phyloP scores from a whole-genome alignment of 2,329 filamentous ascomycete genomes.

The Dothideomycetes sp. region DNA sequence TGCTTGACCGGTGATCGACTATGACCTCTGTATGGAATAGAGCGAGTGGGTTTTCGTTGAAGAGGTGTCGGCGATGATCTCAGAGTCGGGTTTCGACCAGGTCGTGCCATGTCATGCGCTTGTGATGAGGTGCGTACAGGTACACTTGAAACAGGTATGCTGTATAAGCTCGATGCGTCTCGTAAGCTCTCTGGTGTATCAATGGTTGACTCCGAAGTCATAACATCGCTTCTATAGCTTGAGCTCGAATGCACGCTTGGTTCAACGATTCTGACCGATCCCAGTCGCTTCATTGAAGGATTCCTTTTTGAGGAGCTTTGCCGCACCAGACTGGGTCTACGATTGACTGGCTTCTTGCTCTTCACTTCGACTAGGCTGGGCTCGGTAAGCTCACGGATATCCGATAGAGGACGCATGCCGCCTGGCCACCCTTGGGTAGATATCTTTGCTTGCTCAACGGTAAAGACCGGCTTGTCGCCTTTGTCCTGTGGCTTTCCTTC shows the following conservation, averaged over 20 bases:
- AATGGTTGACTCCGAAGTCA: conserved; percentile 23
- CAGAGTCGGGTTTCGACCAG: neutral
- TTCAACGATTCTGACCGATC: conserved; percentile 22
- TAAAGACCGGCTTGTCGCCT: conserved; percentile 10
- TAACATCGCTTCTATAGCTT: conserved; percentile 13
- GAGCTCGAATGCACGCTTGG: conserved; percentile 8
- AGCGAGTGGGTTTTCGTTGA: conserved; percentile 17
- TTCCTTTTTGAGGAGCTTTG: conserved; percentile 20
- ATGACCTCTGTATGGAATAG: conserved; percentile 37
- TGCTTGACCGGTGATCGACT: conserved; percentile 42
- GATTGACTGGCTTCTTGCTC: conserved; percentile 13
- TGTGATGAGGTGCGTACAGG: conserved; percentile 39
- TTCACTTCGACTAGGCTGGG: conserved; percentile 34
- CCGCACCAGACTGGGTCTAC: conserved; percentile 6
- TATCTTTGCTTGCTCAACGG: neutral
- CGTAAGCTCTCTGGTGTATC: conserved; percentile 17
- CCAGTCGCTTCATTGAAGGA: conserved; percentile 17
- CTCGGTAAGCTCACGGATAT: conserved; percentile 43
- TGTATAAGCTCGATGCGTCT: conserved; percentile 37
- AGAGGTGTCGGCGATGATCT: conserved; percentile 8
- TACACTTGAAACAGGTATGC: conserved; percentile 36
- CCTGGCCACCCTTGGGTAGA: conserved; percentile 18
- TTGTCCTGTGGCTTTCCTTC: conserved; percentile 5
- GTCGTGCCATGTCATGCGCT: conserved; percentile 14
- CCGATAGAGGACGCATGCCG: conserved; percentile 36